Conservation (phyloP, 257 asterid genomes). For the Solanum virginianum region DNA sequence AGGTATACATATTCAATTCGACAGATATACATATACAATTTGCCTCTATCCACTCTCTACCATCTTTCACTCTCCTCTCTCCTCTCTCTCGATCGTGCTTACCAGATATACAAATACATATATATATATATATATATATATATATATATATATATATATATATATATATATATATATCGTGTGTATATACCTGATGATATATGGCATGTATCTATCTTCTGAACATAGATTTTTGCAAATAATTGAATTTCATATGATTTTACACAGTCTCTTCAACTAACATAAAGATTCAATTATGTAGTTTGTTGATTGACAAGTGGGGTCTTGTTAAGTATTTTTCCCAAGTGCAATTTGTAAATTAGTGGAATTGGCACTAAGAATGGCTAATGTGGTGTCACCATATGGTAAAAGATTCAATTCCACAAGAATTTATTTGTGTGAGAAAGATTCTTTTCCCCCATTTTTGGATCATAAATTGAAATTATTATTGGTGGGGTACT, state of each 20-base stretch:
- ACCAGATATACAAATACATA: no score
- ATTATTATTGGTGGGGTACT: neutral
- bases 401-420: conserved; percentile 15
- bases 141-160: no score
- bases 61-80: no score
- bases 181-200: neutral
- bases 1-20: no score
- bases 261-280: neutral
- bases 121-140: no score
- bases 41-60: no score
- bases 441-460: conserved; percentile 9
- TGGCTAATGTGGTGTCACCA: conserved; percentile 36
- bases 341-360: conserved; percentile 24
- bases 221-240: neutral
- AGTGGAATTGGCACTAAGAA: conserved; percentile 50
- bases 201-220: neutral
- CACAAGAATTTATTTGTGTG: neutral
- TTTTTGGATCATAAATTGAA: neutral
- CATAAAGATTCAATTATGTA: neutral
- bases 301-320: neutral
- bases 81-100: no score
- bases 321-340: neutral
- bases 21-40: no score
- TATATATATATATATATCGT: no score
- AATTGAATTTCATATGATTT: neutral